Conservation (phyloP, 1,284 basidiomycete genomes). For the Hypsizygus ulmarius region DNA sequence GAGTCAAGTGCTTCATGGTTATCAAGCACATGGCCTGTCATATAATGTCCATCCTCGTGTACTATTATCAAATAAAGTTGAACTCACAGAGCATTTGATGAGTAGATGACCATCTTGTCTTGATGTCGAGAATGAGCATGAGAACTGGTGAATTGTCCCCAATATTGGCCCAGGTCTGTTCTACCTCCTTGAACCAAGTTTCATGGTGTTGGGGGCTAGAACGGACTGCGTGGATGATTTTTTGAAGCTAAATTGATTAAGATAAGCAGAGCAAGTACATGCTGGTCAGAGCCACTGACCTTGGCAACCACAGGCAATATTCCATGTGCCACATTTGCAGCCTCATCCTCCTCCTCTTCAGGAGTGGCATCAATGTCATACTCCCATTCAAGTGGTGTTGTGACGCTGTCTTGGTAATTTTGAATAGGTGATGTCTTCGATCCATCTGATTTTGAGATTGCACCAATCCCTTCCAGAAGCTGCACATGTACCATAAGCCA, state of each 20-base stretch:
- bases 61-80: neutral
- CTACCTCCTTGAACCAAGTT: slow-evolving; percentile 11
- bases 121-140: slow-evolving; percentile 18
- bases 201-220: slow-evolving; percentile 20
- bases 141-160: slow-evolving; percentile 6
- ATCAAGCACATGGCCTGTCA: slow-evolving; percentile 15
- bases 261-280: neutral
- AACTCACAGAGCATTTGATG: slow-evolving; percentile 23
- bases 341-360: slow-evolving; percentile 5
- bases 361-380: neutral
- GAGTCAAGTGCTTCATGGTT: slow-evolving; percentile 8
- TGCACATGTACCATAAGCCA: neutral
- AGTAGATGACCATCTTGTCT: slow-evolving; percentile 10
- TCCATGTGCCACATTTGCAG: neutral
- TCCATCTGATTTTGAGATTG: slow-evolving; percentile 9
- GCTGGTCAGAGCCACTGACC: neutral
- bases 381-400: slow-evolving; percentile 1
- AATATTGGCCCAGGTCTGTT: neutral
- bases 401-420: slow-evolving; percentile 13
- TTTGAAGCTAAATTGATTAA: slow-evolving; percentile 3
- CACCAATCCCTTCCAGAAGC: slow-evolving; percentile 17
- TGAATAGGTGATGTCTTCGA: slow-evolving; percentile 6
- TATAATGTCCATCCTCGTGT: neutral
- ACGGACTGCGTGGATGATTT: slow-evolving; percentile 15
- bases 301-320: neutral